Percentiles rank a stretch among this genome's conserved stretches.
Conservation (phyloP, 1,139 yeast species). For the Yamadazyma mexicana region DNA sequence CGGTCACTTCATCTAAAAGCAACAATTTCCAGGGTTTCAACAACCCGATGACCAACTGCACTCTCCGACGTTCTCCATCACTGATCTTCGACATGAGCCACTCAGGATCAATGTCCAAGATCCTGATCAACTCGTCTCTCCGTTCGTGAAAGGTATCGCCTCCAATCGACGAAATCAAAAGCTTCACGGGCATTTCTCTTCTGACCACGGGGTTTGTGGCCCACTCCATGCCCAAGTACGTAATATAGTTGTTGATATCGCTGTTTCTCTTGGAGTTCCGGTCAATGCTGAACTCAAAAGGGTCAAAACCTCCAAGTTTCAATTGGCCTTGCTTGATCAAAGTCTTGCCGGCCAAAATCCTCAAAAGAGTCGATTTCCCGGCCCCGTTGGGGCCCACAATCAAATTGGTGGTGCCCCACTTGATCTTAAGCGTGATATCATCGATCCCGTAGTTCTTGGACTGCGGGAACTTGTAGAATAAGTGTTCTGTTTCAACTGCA, state of each 20-base stretch:
- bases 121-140: slow-evolving; percentile 68
- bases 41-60: slow-evolving; percentile 91
- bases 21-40: slow-evolving; percentile 86
- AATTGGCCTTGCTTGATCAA: slow-evolving; percentile 71
- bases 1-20: slow-evolving; percentile 90
- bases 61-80: slow-evolving; percentile 94
- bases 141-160: slow-evolving; percentile 73
- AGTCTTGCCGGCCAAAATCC: slow-evolving; percentile 88
- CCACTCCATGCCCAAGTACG: slow-evolving; percentile 97
- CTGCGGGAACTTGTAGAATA: slow-evolving; percentile 69
- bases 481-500: slow-evolving; percentile 65
- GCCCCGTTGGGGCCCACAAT: slow-evolving; percentile 96
- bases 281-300: slow-evolving; percentile 66
- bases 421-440: slow-evolving; percentile 58
- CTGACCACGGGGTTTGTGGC: slow-evolving; percentile 88
- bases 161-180: slow-evolving; percentile 79
- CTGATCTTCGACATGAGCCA: slow-evolving; percentile 94
- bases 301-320: slow-evolving; percentile 78
- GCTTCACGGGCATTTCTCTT: slow-evolving; percentile 83
- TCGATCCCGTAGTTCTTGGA: slow-evolving; percentile 68
- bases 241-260: slow-evolving; percentile 48
- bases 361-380: slow-evolving; percentile 86
- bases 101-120: slow-evolving; percentile 78
- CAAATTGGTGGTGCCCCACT: slow-evolving; percentile 73
- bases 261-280: slow-evolving; percentile 40